Conservation (phyloP, 1,139 yeast species). For the Petasospora rhodanensis region DNA sequence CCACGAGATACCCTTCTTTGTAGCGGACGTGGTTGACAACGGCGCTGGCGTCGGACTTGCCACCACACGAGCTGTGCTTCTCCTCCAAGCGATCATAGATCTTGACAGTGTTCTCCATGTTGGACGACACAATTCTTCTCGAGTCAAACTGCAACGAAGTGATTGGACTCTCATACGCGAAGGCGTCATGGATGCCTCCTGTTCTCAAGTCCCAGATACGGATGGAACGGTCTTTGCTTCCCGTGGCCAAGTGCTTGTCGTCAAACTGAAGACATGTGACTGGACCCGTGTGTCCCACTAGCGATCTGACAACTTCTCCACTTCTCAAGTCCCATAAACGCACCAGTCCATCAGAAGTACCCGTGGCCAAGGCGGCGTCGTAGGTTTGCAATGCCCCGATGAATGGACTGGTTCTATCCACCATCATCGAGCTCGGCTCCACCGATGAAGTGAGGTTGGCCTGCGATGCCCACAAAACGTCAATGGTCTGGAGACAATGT, state of each 20-base stretch:
- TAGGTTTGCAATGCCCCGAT: conserved; percentile 60
- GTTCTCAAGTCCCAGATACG: conserved; percentile 71
- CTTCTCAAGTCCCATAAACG: conserved; percentile 72
- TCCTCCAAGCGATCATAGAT: conserved; percentile 52
- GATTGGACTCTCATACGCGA: conserved; percentile 51
- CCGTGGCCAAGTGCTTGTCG: conserved; percentile 56
- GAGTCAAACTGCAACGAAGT: conserved; percentile 51
- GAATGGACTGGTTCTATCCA: conserved; percentile 31
- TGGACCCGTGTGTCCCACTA: conserved; percentile 69
- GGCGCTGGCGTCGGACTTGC: conserved; percentile 28
- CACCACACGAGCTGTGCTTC: conserved; percentile 49
- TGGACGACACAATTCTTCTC: conserved; percentile 47
- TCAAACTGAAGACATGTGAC: conserved; percentile 69
- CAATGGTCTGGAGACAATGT: conserved; percentile 44
- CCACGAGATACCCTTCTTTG: conserved; percentile 58
- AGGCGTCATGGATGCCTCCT: conserved; percentile 57
- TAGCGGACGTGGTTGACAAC: conserved; percentile 41
- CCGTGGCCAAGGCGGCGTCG: conserved; percentile 72
- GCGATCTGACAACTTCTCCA: conserved; percentile 61
- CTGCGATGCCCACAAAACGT: conserved; percentile 51
- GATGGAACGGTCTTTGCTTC: conserved; percentile 59
- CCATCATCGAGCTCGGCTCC: conserved; percentile 11
- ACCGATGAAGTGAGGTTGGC: conserved; percentile 14
- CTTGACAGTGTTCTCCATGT: conserved; percentile 44
- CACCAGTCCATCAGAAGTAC: conserved; percentile 71